Evolutionary conservation across 140 eudicot genomes (phyloP).

Genomic region (Ambrosia hybrid): DNA sequence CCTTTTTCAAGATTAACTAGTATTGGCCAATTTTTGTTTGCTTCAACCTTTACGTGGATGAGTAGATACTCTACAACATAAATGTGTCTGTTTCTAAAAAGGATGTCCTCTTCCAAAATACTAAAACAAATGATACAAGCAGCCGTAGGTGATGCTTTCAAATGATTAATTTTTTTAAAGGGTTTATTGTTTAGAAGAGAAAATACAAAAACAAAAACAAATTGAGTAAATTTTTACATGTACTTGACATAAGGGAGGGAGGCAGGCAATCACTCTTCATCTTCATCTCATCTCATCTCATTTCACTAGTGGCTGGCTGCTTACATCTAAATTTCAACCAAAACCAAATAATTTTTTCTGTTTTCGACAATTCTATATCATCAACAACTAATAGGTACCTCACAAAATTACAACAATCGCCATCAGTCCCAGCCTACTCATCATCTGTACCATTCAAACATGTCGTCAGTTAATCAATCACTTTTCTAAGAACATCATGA

Average conservation of each 20-base stretch:
- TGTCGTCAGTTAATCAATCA: background rate
- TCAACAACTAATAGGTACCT: conserved; percentile 10
- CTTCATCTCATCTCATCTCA: conserved; percentile 11
- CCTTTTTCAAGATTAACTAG: too few species aligned
- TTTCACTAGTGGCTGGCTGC: background rate
- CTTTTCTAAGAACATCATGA: too few species aligned
- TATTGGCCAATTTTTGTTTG: too few species aligned
- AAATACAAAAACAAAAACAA: conserved; percentile 1
- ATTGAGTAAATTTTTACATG: conserved; percentile 9
- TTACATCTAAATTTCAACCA: conserved; percentile 3
- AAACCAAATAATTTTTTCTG: background rate
- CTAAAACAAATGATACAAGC: too few species aligned
- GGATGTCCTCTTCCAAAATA: too few species aligned
- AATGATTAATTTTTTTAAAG: background rate
- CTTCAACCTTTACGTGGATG: too few species aligned
- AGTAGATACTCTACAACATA: too few species aligned
- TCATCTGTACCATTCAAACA: conserved; percentile 28
- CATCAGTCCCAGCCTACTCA: conserved; percentile 16
- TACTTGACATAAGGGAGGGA: background rate
- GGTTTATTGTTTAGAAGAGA: background rate
- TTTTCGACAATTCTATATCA: conserved; percentile 19
- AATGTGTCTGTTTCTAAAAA: too few species aligned
- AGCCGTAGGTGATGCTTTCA: background rate
- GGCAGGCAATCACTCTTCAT: conserved; percentile 10
- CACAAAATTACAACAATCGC: conserved; percentile 28